A percentile compares a stretch with the other conserved stretches of the same genome.
Conservation (phyloP, 2,329 filamentous ascomycete genomes). For the Mycocentrospora acerina region DNA sequence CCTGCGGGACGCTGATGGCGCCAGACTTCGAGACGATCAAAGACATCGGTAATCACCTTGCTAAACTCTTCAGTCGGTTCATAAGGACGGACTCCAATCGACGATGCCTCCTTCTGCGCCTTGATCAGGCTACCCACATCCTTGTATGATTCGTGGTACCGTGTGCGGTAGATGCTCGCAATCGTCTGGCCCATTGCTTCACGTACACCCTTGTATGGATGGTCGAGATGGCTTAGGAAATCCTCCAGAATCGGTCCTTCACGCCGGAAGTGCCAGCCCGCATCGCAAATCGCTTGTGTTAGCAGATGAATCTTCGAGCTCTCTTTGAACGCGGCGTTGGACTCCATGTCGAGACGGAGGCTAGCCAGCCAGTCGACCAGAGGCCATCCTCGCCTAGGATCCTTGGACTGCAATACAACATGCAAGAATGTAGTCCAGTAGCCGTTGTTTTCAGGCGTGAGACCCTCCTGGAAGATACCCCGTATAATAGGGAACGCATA, state of each 20-base stretch:
- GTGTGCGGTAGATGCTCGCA: constrained; percentile 82
- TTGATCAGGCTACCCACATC: constrained; percentile 75
- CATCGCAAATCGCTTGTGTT: constrained; percentile 82
- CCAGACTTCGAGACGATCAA: constrained; percentile 81
- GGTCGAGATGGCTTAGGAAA: constrained; percentile 88
- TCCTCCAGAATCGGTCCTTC: constrained; percentile 86
- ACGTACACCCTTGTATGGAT: constrained; percentile 95
- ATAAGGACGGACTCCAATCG: constrained; percentile 84
- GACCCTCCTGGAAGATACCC: constrained; percentile 81
- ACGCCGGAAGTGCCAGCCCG: constrained; percentile 93
- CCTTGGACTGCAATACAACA: constrained; percentile 82
- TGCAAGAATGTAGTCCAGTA: constrained; percentile 97
- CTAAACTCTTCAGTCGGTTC: constrained; percentile 73
- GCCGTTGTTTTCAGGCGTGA: constrained; percentile 89
- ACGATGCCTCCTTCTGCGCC: constrained; percentile 75
- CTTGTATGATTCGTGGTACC: constrained; percentile 91
- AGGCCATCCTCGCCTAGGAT: constrained; percentile 84
- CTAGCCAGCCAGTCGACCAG: constrained; percentile 78
- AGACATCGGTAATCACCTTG: constrained; percentile 71
- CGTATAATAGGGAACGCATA: constrained; percentile 89
- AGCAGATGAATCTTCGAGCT: constrained; percentile 92
- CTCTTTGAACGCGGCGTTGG: constrained; percentile 98
- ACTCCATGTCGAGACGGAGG: constrained; percentile 90
- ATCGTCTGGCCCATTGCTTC: constrained; percentile 92
- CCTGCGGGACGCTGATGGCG: constrained; percentile 79